Evolutionary conservation across 176 grass and related monocot species (phyloP).

Genomic region (Microstegium vimineum): DNA sequence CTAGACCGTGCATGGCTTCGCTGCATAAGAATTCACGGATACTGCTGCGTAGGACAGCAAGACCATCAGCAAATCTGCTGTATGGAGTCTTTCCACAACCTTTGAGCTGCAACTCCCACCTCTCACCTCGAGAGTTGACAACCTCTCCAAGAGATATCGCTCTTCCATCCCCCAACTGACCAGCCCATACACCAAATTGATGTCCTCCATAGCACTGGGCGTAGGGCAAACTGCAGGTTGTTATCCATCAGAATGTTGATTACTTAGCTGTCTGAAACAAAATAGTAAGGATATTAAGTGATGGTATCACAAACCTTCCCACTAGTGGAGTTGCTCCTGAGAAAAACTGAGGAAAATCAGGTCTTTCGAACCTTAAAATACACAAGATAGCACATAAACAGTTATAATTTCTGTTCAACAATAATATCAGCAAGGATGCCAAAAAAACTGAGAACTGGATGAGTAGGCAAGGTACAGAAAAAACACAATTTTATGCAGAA

Average conservation of each 20-base stretch:
- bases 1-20: slow-evolving; percentile 91
- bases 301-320: slow-evolving; percentile 58
- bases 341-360: slow-evolving; percentile 79
- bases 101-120: slow-evolving; percentile 96
- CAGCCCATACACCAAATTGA: slow-evolving; percentile 95
- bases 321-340: slow-evolving; percentile 75
- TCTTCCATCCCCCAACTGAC: slow-evolving; percentile 87
- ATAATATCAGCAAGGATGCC: slow-evolving; percentile 1
- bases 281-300: slow-evolving; percentile 2
- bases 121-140: slow-evolving; percentile 75
- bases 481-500: background rate
- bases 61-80: slow-evolving; percentile 90
- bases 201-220: slow-evolving; percentile 97
- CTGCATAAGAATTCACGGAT: slow-evolving; percentile 96
- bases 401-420: background rate
- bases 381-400: background rate
- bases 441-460: background rate
- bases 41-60: slow-evolving; percentile 94
- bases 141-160: slow-evolving; percentile 90
- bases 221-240: slow-evolving; percentile 63
- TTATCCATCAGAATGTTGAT: slow-evolving; percentile 11
- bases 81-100: slow-evolving; percentile 93
- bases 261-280: background rate
- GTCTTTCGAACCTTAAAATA: slow-evolving; percentile 74
- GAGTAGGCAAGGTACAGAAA: background rate